phyloP scores from a whole-genome alignment of 2,329 filamentous ascomycete genomes.

The Ophiostoma angusticollis region DNA sequence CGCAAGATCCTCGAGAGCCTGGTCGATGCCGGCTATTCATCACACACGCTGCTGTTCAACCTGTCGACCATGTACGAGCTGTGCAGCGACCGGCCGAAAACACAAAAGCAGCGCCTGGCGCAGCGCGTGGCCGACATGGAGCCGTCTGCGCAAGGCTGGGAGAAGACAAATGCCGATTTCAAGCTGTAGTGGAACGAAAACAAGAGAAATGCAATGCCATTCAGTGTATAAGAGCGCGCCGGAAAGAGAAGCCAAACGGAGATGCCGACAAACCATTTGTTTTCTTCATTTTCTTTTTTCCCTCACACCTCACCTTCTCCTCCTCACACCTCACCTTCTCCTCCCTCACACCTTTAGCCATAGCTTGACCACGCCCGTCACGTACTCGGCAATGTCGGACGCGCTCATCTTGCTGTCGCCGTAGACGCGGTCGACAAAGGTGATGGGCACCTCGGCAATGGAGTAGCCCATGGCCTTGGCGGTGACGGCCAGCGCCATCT shows the following conservation, averaged over 20 bases:
- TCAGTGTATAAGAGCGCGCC: no score
- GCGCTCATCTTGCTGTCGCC: conserved; percentile 86
- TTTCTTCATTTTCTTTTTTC: neutral
- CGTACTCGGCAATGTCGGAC: conserved; percentile 92
- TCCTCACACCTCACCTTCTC: neutral
- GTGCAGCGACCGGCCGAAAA: conserved; percentile 62
- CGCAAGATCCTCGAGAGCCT: conserved; percentile 53
- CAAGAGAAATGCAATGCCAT: neutral
- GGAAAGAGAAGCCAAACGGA: no score
- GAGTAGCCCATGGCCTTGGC: conserved; percentile 92
- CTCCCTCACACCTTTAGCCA: conserved; percentile 58
- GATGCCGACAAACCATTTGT: neutral
- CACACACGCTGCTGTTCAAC: conserved; percentile 77
- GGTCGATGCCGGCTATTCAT: conserved; percentile 49
- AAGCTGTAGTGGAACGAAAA: conserved; percentile 42
- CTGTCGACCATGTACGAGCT: conserved; percentile 84
- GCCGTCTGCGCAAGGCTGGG: conserved; percentile 48
- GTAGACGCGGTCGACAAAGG: conserved; percentile 89
- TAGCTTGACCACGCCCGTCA: conserved; percentile 67
- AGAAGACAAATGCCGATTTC: conserved; percentile 60
- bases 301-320: neutral
- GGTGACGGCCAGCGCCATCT: conserved; percentile 99
- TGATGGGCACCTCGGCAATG: conserved; percentile 91
- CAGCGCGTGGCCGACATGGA: conserved; percentile 53
- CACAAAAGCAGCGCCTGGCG: conserved; percentile 57